phyloP scores from a whole-genome alignment of 2,329 filamentous ascomycete genomes.

The Colletotrichum sp. region DNA sequence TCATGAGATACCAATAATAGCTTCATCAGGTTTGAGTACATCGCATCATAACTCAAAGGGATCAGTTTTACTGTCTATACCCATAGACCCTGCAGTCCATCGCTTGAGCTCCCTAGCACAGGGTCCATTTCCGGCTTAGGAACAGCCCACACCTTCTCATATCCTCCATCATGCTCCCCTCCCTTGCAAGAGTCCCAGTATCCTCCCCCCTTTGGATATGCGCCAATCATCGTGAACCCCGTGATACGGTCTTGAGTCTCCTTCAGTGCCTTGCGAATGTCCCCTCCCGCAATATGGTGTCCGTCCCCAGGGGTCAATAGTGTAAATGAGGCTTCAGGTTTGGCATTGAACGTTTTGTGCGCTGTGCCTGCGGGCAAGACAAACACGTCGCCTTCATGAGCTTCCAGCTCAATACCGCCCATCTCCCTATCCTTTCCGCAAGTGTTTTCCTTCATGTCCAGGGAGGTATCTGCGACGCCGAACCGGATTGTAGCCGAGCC shows the following conservation, averaged over 20 bases:
- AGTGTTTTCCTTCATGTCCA: background rate
- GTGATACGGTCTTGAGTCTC: background rate
- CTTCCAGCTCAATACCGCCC: background rate
- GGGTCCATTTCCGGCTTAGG: background rate
- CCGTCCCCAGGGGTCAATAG: background rate
- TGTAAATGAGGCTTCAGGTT: background rate
- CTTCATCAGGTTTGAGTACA: background rate
- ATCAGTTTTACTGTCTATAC: background rate
- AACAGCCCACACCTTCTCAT: background rate
- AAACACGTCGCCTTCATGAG: background rate
- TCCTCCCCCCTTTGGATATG: fast-evolving
- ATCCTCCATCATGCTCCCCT: background rate
- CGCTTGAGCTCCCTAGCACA: background rate
- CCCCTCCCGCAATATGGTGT: background rate
- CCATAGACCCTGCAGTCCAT: background rate
- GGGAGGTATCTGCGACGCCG: background rate
- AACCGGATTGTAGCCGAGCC: background rate
- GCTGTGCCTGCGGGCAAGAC: background rate
- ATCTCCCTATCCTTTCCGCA: background rate
- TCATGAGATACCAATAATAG: background rate
- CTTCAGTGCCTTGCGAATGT: background rate
- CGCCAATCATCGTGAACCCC: background rate
- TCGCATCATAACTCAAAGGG: fast-evolving
- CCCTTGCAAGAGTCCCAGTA: background rate
- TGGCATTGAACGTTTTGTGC: background rate